Percentiles rank a stretch among this genome's conserved stretches.
Conservation (phyloP, 164 flowering plant species). For the Annona cherimola region DNA sequence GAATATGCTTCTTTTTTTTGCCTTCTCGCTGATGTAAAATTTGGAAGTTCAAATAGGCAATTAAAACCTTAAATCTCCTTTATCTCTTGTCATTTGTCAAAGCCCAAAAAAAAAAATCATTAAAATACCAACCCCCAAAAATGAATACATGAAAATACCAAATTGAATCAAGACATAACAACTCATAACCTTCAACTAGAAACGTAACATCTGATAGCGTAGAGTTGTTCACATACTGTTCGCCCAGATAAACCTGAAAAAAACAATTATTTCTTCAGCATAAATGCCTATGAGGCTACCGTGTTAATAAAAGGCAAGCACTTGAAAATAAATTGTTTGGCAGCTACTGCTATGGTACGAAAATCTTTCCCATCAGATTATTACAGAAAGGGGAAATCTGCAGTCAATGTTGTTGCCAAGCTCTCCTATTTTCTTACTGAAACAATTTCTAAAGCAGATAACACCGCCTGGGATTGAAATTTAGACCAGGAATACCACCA, state of each 20-base stretch:
- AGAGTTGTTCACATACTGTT: slow-evolving; percentile 78
- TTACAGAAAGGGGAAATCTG: background rate
- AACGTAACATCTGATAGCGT: slow-evolving; percentile 93
- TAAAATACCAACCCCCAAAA: background rate
- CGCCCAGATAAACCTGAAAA: slow-evolving; percentile 91
- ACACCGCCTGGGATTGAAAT: too few relatives aligned
- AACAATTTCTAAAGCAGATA: too few relatives aligned
- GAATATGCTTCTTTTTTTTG: background rate
- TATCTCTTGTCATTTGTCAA: background rate
- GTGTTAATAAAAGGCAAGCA: background rate
- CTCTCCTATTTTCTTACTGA: too few relatives aligned
- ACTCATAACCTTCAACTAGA: slow-evolving; percentile 73
- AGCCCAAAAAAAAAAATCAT: background rate
- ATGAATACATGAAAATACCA: background rate
- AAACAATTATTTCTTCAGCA: slow-evolving; percentile 11
- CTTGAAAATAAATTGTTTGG: background rate
- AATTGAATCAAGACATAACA: background rate
- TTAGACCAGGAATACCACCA: too few relatives aligned
- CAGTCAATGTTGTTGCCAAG: too few relatives aligned
- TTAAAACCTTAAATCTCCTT: background rate
- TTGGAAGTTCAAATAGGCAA: background rate
- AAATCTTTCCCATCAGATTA: background rate
- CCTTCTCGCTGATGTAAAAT: background rate
- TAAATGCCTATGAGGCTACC: background rate
- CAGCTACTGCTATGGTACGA: background rate